Evolutionary conservation across 352 stramenopile species (phyloP).

Genomic region (Pythium apleroticum): DNA sequence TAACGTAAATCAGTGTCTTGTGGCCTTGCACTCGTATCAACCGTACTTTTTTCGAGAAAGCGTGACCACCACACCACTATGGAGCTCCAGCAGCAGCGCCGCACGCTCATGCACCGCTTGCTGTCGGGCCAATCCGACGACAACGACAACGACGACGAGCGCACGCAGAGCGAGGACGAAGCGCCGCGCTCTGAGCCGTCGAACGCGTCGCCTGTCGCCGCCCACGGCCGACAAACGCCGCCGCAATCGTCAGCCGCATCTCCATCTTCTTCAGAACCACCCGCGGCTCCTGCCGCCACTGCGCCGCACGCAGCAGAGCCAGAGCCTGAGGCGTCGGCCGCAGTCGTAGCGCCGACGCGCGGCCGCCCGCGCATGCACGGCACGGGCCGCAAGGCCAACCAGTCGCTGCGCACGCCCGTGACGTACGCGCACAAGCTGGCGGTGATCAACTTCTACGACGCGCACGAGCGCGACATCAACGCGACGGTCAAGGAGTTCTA

Average conservation of each 20-base stretch:
- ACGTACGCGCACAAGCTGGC: constrained; percentile 44
- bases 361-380: constrained; percentile 31
- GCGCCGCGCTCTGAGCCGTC: too few relatives aligned
- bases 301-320: neutral
- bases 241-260: too few relatives aligned
- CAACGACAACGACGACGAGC: neutral
- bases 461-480: constrained; percentile 37
- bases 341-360: constrained; percentile 1
- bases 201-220: neutral
- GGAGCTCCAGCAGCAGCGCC: neutral
- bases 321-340: neutral
- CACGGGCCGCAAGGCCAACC: constrained; percentile 31
- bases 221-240: neutral
- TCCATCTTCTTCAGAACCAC: neutral
- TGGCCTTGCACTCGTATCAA: neutral
- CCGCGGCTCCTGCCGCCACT: constrained; percentile 4
- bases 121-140: neutral
- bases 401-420: constrained; percentile 35
- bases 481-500: constrained; percentile 41
- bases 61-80: neutral
- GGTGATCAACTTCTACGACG: constrained; percentile 45
- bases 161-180: constrained; percentile 4
- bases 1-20: neutral
- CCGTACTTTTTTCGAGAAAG: neutral
- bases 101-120: constrained; percentile 4